Base-by-base conservation (phyloP, 1,139 yeast species). In the Lodderomyces orthopsilosis region DNA sequence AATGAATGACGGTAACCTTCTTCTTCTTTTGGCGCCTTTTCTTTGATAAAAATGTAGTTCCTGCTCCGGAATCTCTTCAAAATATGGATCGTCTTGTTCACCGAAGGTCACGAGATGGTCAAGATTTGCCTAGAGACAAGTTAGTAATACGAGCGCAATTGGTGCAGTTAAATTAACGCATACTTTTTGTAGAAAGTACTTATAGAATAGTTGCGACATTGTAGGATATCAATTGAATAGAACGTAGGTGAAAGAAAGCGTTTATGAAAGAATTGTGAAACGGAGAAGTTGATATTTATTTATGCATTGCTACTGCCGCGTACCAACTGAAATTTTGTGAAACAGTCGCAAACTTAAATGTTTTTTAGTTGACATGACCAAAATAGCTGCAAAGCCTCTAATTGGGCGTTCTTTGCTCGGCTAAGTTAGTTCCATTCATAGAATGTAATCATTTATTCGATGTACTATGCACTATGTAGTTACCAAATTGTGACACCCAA, bases 1-100 rank as follows among this genome's bases (percentile, higher is more conserved):
- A 13, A 85, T 66, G 23, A 79, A 78, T 9, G 64, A 66, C 1
- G 93, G 90, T 10, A 81, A 59, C 38, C 57, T 61, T 52, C 76
- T 64, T 61, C 66, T 72, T 51, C 81, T 59, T 51, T 59, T 72
- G 23, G 79, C 68, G 1, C 80, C 80, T 46, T 67, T 63, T n/a
- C 63, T 59, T 50, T 71, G 77, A 49, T 70, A 70, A 49, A 71
- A 71, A 46, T 69, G 74, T 43, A 68, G 61, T 44, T 75, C 79
- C 17, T 68, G 56, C 12, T 62, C 68, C 3, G 81, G 81, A 13
- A 75, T 70, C 61, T 75, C 64, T 51, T 75, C 80, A 43, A 64
- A 70, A 50, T 73, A 75, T 7, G 79, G 79, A 52, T 75, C 80
- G 35, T 62, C 60, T 1, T 64, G 51, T 9, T 70, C 73, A 12